Evolutionary conservation across 768 basidiomycete genomes (phyloP).

Genomic region (Suillus hirtellus): DNA sequence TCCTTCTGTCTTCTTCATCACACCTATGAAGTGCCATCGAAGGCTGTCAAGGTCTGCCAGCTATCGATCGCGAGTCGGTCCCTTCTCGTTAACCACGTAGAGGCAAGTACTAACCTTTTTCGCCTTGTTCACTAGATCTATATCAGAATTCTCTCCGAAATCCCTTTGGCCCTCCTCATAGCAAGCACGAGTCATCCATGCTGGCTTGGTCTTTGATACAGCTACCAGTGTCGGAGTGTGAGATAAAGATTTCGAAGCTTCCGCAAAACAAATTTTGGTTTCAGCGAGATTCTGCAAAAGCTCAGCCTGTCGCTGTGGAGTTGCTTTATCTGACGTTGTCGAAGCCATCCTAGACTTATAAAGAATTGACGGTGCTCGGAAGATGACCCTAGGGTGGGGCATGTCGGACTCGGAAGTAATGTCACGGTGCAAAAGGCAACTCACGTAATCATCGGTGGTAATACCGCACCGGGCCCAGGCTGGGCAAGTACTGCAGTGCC

Average conservation of each 20-base stretch:
- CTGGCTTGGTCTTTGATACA: conserved; percentile 92
- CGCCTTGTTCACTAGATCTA: conserved; percentile 89
- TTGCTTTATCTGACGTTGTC: conserved; percentile 17
- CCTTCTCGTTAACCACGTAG: neutral
- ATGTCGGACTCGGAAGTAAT: neutral
- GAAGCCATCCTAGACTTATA: conserved; percentile 23
- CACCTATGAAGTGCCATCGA: conserved; percentile 96
- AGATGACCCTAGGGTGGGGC: neutral
- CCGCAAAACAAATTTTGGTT: conserved; percentile 49
- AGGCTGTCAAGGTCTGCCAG: conserved; percentile 77
- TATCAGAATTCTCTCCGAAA: conserved; percentile 98
- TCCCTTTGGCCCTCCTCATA: conserved; percentile 81
- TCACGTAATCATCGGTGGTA: conserved; percentile 23
- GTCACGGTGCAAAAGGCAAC: neutral
- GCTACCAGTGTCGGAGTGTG: conserved; percentile 61
- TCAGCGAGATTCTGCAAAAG: conserved; percentile 54
- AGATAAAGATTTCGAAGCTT: conserved; percentile 31
- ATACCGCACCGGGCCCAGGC: neutral
- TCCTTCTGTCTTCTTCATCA: conserved; percentile 9
- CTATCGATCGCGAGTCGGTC: neutral
- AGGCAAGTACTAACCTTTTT: conserved; percentile 47
- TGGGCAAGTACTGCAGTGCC: neutral
- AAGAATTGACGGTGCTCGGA: conserved; percentile 12
- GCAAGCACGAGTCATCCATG: conserved; percentile 81
- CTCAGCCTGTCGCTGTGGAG: conserved; percentile 50